Percentiles rank a stretch among this genome's conserved stretches.
Conservation (phyloP, 495 filamentous ascomycete species). For the Podospora conica region DNA sequence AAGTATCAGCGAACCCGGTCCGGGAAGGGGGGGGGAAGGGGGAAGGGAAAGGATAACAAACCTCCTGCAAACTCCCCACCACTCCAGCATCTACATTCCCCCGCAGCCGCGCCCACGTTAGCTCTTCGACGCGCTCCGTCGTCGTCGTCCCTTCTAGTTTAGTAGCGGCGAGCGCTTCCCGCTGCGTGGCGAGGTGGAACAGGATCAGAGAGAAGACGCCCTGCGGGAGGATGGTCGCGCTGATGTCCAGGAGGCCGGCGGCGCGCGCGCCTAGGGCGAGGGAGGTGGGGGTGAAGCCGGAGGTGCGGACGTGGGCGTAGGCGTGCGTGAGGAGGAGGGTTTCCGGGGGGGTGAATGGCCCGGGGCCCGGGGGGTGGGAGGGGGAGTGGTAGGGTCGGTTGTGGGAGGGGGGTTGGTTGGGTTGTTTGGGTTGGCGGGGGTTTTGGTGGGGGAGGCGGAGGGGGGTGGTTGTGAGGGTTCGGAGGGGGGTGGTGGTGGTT, state of each 20-base stretch:
- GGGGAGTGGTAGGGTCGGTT: slow-evolving; percentile 16
- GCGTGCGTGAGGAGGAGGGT: slow-evolving; percentile 72
- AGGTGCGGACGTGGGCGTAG: slow-evolving; percentile 66
- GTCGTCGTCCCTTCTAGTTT: slow-evolving; percentile 18
- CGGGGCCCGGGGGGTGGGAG: slow-evolving; percentile 10
- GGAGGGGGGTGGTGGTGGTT: not conserved
- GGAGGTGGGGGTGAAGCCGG: slow-evolving; percentile 71
- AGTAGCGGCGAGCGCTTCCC: slow-evolving; percentile 41
- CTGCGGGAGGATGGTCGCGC: slow-evolving; percentile 70
- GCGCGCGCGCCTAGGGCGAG: slow-evolving; percentile 74
- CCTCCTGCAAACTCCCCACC: slow-evolving; percentile 76
- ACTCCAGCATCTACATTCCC: slow-evolving; percentile 57
- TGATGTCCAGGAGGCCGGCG: slow-evolving; percentile 78
- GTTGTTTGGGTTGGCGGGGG: no score
- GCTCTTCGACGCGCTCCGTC: slow-evolving; percentile 49
- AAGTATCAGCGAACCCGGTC: not conserved
- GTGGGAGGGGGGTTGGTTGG: not conserved
- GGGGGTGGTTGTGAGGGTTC: not conserved
- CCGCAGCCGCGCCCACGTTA: slow-evolving; percentile 66
- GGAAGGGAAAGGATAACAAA: slow-evolving; percentile 36
- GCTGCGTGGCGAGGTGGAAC: slow-evolving; percentile 70
- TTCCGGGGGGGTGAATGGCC: slow-evolving; percentile 64
- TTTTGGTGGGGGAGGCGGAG: not conserved
- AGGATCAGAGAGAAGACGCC: slow-evolving; percentile 75
- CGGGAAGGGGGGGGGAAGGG: no score